A percentile compares a stretch with the other conserved stretches of the same genome.
Evolutionary conservation across 495 filamentous ascomycete species (phyloP).

Genomic region (Podospora tetraspora): DNA sequence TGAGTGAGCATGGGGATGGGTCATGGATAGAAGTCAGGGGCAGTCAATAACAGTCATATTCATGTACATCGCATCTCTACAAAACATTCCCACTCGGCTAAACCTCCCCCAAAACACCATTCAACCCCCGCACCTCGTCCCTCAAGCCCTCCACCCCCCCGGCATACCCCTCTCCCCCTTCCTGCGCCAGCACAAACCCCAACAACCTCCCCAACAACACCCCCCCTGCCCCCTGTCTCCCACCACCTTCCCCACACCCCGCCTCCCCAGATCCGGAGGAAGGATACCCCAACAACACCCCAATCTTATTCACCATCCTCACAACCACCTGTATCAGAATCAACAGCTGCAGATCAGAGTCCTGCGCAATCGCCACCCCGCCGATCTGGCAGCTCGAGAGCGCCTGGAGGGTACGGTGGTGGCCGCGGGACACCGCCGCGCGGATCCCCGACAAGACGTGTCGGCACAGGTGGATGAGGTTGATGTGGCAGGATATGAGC

Average conservation of each 20-base stretch:
- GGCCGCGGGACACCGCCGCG: background rate
- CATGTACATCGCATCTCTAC: too few relatives aligned
- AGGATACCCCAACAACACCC: background rate
- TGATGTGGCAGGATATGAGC: background rate
- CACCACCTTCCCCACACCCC: too few relatives aligned
- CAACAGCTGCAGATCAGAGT: background rate
- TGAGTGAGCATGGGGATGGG: background rate
- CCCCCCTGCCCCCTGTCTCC: background rate
- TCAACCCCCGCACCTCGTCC: background rate
- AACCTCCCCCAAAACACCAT: background rate
- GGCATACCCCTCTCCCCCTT: background rate
- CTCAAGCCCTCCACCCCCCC: background rate
- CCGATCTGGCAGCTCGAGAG: background rate
- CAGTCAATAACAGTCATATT: too few relatives aligned
- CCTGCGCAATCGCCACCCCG: background rate
- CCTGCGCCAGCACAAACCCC: background rate
- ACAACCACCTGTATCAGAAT: background rate
- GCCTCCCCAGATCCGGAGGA: background rate
- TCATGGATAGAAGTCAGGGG: background rate
- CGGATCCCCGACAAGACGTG: background rate
- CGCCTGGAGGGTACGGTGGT: background rate
- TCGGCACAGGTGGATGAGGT: background rate
- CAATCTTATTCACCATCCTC: background rate
- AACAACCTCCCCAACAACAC: background rate
- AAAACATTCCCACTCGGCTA: too few relatives aligned